Evolutionary conservation across 192 early-diverging fungal species (phyloP).

Genomic region (Chytriomyces confervae): DNA sequence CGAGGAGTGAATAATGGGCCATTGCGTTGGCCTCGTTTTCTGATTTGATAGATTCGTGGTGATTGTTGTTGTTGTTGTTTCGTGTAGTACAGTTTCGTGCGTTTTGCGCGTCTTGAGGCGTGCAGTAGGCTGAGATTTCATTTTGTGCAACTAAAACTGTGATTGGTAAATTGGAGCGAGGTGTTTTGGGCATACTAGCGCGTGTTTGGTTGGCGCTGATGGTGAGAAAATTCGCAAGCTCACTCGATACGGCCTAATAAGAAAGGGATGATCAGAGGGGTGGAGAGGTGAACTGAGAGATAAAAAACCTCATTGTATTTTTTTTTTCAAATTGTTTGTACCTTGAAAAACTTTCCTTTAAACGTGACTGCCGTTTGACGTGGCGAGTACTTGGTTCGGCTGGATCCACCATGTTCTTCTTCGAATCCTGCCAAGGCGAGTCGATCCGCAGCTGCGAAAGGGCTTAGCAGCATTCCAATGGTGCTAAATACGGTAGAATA

Average conservation of each 20-base stretch:
- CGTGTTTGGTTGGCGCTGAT: conserved; percentile 2
- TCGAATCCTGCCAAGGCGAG: not conserved
- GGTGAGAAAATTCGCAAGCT: conserved; percentile 11
- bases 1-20: not conserved
- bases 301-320: not conserved
- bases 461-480: not conserved
- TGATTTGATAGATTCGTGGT: not conserved
- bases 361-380: conserved; percentile 10
- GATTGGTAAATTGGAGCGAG: conserved; percentile 11
- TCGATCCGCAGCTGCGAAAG: conserved; percentile 19
- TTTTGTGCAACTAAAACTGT: not conserved
- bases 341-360: conserved; percentile 24
- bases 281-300: not conserved
- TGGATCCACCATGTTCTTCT: not conserved
- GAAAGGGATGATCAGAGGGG: not conserved
- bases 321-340: not conserved
- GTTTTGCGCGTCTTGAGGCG: not conserved
- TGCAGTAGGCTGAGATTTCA: conserved; percentile 6
- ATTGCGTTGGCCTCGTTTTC: not conserved
- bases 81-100: not conserved
- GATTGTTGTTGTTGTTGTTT: not conserved
- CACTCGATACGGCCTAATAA: conserved; percentile 8
- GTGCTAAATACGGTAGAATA: not conserved
- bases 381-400: not conserved
- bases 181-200: not conserved